Evolutionary conservation across 805 yeast genomes (phyloP), one percentile per base, ranked within the genome.

Genomic region (Isabelozyma gotoi): DNA sequence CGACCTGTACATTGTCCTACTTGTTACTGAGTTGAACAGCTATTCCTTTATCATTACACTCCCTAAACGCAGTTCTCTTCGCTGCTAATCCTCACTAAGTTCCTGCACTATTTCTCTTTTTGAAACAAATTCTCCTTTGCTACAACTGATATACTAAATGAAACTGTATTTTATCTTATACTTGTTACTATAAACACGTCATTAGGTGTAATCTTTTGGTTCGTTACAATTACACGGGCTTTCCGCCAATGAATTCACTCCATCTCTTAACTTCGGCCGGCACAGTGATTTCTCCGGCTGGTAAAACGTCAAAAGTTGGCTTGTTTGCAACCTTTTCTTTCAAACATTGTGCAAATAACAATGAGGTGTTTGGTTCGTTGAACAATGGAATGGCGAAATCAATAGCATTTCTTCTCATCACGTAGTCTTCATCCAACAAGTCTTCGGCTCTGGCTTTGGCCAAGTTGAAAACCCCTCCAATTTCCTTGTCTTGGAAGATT

Each of bases 391-490:
- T 85, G 47, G 88, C 98, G 65, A 94, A 94, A 67, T 94, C 99
- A 71, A 94, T 95, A 38, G 99, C 98, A 66, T 94, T 94, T 76
- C 99, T 85, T 77, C 99, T 85, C 99, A 94, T 94, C 45, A 92
- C 84, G 67, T 94, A 94, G 70, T 94, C 97, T 67, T 86, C 85
- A 61, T 94, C 97, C 51, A 80, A 67, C 51, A 88, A 76, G 51
- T 78, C 72, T 58, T 88, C 95, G 36, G 98, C 99, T 64, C 97
- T 82, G 35, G 88, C 85, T 55, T 77, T 77, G 42, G 99, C 97
- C 59, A 94, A 78, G 73, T 94, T 94, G 80, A 92, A 84, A 14
- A 94, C 99, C 50, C 90, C 84, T 50, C 83, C 77, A 63, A 94
- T 82, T 57, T 91, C 82, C 68, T 88, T 81, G 49, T 84, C 77